Conservation (phyloP, 2,329 filamentous ascomycete genomes). For the Nemania abortiva region DNA sequence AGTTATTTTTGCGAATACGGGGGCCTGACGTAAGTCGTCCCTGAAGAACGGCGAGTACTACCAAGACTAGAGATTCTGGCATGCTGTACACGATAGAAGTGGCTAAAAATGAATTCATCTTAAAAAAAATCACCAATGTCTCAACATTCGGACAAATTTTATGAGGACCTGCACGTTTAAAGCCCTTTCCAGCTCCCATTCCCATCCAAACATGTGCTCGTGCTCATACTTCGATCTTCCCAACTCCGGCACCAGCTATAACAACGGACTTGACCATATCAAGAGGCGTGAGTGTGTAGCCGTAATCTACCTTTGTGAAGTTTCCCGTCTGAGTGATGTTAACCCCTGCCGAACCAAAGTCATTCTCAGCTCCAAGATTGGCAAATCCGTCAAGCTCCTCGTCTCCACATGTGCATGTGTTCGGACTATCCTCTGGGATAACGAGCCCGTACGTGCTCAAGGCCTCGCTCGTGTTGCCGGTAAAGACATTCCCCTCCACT, state of each 20-base stretch:
- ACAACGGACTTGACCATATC: conserved; percentile 57
- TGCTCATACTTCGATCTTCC: conserved; percentile 52
- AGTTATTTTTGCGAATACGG: no score
- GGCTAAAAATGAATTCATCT: no score
- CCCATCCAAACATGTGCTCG: neutral
- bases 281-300: conserved; percentile 61
- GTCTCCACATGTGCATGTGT: conserved; percentile 65
- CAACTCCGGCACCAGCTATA: conserved; percentile 60
- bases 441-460: conserved; percentile 67
- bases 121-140: no score
- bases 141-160: no score
- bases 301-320: conserved; percentile 62
- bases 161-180: no score
- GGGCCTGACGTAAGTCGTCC: no score
- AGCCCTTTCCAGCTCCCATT: neutral
- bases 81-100: no score
- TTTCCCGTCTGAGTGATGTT: conserved; percentile 66
- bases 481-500: conserved; percentile 63
- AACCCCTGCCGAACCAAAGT: conserved; percentile 61
- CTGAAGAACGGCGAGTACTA: no score
- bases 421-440: conserved; percentile 65
- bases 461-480: conserved; percentile 61
- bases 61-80: no score
- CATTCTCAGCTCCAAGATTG: conserved; percentile 63
- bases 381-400: conserved; percentile 66